Percentiles rank a stretch among this genome's conserved stretches.
These are phyloP conservation scores for Zygosaccharomyces pseudorouxii DNA, from an alignment of 805 yeast genomes.

Conservation along the genomic window DNA sequence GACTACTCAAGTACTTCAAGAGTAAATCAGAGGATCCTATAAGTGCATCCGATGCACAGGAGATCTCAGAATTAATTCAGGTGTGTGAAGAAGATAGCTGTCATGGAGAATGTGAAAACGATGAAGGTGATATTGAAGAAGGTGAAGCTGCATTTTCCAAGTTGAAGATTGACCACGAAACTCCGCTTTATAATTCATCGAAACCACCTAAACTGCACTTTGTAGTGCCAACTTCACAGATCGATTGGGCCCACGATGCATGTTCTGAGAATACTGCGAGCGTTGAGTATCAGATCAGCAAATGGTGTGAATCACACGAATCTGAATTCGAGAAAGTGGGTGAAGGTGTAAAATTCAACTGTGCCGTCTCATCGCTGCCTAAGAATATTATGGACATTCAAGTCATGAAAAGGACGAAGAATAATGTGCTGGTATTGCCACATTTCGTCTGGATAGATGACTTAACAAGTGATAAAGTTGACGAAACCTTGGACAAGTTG, in stretches of 20 bases:
- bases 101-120: constrained; percentile 21
- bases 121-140: constrained; percentile 28
- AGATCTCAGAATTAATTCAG: constrained; percentile 21
- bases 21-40: constrained; percentile 6
- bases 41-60: constrained; percentile 9
- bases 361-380: constrained; percentile 49
- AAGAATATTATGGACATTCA: constrained; percentile 43
- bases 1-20: constrained; percentile 8
- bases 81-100: constrained; percentile 22
- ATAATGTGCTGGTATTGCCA: constrained; percentile 67
- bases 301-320: constrained; percentile 37
- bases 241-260: constrained; percentile 83
- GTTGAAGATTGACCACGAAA: constrained; percentile 32
- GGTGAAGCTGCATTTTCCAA: constrained; percentile 25
- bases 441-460: constrained; percentile 65
- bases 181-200: constrained; percentile 65
- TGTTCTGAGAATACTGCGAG: constrained; percentile 40
- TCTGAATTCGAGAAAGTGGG: constrained; percentile 30
- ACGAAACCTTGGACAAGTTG: constrained; percentile 41
- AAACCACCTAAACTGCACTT: constrained; percentile 66
- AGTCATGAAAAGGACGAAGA: constrained; percentile 41
- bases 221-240: constrained; percentile 75
- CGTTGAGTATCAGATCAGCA: constrained; percentile 42
- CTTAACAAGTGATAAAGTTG: constrained; percentile 42
- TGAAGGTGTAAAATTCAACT: constrained; percentile 23